Conservation (phyloP, 2,329 filamentous ascomycete species). For the Corniculantispora saksenae region DNA sequence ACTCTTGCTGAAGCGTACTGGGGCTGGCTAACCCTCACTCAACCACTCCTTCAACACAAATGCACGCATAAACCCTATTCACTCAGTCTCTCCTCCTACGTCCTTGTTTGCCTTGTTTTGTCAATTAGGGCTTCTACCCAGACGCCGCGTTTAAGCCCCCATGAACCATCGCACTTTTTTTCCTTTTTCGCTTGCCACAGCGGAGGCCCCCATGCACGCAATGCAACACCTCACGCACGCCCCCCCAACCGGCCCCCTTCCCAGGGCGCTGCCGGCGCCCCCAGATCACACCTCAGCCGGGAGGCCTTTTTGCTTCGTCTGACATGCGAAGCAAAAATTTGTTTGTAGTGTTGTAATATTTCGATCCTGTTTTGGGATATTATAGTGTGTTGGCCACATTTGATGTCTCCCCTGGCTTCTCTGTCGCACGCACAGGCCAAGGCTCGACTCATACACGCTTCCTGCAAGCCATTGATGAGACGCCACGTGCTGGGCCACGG, state of each 20-base stretch:
- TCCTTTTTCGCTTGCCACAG: neutral
- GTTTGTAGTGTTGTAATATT: neutral
- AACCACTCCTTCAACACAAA: neutral
- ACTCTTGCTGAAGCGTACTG: too few species aligned
- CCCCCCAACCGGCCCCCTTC: too few species aligned
- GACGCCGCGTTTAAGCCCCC: too few species aligned
- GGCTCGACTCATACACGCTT: neutral
- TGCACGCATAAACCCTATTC: slow-evolving; percentile 3
- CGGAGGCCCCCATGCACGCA: neutral
- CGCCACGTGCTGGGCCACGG: neutral
- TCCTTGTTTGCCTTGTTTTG: neutral
- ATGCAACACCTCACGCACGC: too few species aligned
- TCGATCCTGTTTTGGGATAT: neutral
- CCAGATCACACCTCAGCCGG: neutral
- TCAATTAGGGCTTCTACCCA: neutral
- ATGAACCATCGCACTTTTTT: too few species aligned
- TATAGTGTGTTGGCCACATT: too few species aligned
- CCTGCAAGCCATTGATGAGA: neutral
- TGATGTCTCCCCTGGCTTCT: too few species aligned
- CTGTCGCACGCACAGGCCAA: neutral
- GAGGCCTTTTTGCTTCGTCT: neutral
- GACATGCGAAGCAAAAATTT: neutral
- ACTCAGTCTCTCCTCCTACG: neutral
- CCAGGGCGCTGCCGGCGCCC: neutral
- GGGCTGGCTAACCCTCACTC: too few species aligned